Evolutionary conservation across 2,329 filamentous ascomycete species (phyloP).

Genomic region (Colletotrichum lupini): DNA sequence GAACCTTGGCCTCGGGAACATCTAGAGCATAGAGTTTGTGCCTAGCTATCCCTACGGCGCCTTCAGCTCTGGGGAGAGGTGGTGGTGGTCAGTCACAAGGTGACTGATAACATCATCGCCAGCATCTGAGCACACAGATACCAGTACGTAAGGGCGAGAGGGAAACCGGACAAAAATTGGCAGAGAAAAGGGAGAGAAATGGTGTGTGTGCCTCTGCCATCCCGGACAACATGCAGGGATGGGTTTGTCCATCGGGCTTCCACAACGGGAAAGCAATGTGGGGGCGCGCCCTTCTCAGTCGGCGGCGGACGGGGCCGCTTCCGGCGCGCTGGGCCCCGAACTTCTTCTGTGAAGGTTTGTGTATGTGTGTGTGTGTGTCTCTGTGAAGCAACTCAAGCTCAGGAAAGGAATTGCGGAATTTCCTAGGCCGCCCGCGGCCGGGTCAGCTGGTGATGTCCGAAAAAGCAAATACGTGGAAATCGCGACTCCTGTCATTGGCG

Average conservation of each 20-base stretch:
- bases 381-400: too few species aligned
- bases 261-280: not conserved
- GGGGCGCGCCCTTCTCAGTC: not conserved
- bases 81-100: not conserved
- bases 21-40: conserved; percentile 17
- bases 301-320: conserved; percentile 25
- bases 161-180: too few species aligned
- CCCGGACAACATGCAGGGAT: not conserved
- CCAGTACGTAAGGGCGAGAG: not conserved
- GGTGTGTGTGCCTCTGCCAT: not conserved
- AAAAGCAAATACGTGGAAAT: not conserved
- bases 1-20: not conserved
- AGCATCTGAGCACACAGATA: not conserved
- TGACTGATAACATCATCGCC: not conserved
- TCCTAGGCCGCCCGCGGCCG: not conserved
- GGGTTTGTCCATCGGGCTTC: not conserved
- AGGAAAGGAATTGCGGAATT: not conserved
- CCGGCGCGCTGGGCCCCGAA: conserved; percentile 11
- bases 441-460: not conserved
- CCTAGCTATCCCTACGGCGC: not conserved
- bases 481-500: too few species aligned
- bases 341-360: too few species aligned
- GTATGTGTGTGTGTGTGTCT: too few species aligned
- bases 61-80: not conserved
- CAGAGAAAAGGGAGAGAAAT: not conserved